Evolutionary conservation across 2,329 filamentous ascomycete species (phyloP).

Genomic region (Grosmannia serpens): DNA sequence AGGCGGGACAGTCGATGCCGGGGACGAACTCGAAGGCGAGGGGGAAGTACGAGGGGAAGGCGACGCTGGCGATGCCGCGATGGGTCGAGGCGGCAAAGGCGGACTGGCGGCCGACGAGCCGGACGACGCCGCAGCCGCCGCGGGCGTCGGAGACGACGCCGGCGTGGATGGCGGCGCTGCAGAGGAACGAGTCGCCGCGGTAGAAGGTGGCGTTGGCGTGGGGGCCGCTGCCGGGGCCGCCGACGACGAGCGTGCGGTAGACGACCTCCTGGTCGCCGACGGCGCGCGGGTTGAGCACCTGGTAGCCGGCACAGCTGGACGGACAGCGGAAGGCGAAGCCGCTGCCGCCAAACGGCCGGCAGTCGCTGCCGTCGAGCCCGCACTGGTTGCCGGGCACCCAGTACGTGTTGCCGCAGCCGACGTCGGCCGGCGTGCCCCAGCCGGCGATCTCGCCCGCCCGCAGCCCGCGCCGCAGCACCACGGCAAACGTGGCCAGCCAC

Average conservation of each 20-base stretch:
- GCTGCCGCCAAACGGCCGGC: constrained; percentile 60
- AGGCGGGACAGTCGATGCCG: constrained; percentile 53
- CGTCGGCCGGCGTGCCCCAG: constrained; percentile 53
- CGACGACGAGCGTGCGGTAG: constrained; percentile 55
- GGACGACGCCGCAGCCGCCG: constrained; percentile 64
- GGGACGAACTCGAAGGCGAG: constrained; percentile 69
- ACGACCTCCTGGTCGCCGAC: constrained; percentile 58
- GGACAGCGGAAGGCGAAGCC: constrained; percentile 66
- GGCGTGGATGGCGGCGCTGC: constrained; percentile 63
- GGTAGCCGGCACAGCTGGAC: constrained; percentile 55
- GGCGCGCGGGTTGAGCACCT: constrained; percentile 60
- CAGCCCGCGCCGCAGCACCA: constrained; percentile 56
- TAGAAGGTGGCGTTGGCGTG: constrained; percentile 47
- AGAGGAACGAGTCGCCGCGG: constrained; percentile 74
- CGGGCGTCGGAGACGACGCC: constrained; percentile 53
- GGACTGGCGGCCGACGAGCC: constrained; percentile 49
- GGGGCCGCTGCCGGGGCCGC: constrained; percentile 42
- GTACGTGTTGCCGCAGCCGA: constrained; percentile 57
- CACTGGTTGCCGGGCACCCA: constrained; percentile 63
- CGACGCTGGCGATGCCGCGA: constrained; percentile 66
- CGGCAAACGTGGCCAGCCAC: constrained; percentile 59
- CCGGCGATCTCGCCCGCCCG: constrained; percentile 49
- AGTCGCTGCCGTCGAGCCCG: constrained; percentile 62
- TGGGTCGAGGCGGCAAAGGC: constrained; percentile 49
- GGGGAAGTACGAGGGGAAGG: constrained; percentile 83